Percentiles rank a stretch among this genome's conserved stretches.
Conservation (phyloP, 805 yeast genomes). For the Lipomyces chichibuensis region DNA sequence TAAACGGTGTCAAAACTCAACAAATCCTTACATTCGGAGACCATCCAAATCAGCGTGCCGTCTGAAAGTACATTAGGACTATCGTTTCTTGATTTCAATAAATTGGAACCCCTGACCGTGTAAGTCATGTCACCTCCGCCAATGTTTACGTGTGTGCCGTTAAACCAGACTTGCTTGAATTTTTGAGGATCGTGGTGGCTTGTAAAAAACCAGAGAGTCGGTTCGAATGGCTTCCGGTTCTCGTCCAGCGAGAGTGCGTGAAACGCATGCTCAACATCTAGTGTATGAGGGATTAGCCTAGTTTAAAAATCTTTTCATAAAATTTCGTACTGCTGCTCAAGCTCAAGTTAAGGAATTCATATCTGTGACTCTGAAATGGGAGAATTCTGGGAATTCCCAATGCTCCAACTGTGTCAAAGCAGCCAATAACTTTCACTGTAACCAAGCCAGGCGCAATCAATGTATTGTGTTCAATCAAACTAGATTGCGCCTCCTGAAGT, state of each 20-base stretch:
- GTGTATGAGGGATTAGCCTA: neutral
- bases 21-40: conserved; percentile 15
- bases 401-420: conserved; percentile 34
- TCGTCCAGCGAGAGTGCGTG: conserved; percentile 32
- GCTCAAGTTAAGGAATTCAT: conserved; percentile 17
- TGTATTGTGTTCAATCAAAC: neutral
- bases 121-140: conserved; percentile 26
- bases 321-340: conserved; percentile 9
- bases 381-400: conserved; percentile 24
- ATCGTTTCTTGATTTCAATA: neutral
- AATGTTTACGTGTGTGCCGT: conserved; percentile 25
- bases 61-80: conserved; percentile 22
- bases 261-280: conserved; percentile 29
- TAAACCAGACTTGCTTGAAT: conserved; percentile 32
- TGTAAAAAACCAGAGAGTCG: conserved; percentile 28
- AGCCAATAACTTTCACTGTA: conserved; percentile 18
- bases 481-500: conserved; percentile 1
- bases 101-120: neutral
- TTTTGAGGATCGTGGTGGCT: neutral
- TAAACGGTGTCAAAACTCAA: conserved; percentile 13
- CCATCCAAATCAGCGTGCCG: conserved; percentile 32
- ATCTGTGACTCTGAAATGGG: conserved; percentile 1
- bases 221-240: conserved; percentile 18
- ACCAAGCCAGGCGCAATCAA: conserved; percentile 1
- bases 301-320: neutral